Conservation (phyloP, 768 basidiomycete genomes). For the Mycena vulgaris region DNA sequence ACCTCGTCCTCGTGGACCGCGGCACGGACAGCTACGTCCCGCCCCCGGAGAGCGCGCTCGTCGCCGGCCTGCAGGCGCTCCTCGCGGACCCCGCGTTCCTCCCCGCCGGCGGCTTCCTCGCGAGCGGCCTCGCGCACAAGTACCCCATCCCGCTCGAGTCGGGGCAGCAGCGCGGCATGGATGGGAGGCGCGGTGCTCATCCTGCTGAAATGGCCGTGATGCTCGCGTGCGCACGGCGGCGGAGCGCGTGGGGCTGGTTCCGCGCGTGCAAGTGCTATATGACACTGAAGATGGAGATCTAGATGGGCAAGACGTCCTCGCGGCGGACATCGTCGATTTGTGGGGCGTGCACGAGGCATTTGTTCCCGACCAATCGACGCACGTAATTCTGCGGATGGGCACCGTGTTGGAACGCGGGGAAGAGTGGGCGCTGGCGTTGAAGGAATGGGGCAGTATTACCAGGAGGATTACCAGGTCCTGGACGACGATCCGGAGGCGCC, state of each 20-base stretch:
- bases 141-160: constrained; percentile 44
- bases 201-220: constrained; percentile 29
- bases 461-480: background rate
- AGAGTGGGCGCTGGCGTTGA: background rate
- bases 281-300: background rate
- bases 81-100: background rate
- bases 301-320: constrained; percentile 14
- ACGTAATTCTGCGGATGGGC: background rate
- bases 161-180: background rate
- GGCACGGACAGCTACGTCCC: background rate
- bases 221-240: constrained; percentile 23
- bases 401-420: background rate
- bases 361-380: background rate
- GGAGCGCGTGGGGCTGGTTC: constrained; percentile 22
- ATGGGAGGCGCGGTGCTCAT: background rate
- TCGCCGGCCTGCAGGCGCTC: background rate
- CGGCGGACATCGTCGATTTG: constrained; percentile 7
- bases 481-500: background rate
- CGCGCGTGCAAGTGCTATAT: constrained; percentile 14
- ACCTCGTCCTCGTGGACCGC: background rate
- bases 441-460: background rate
- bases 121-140: constrained; percentile 4
- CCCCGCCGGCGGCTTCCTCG: background rate
- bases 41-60: background rate
- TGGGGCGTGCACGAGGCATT: background rate